phyloP scores from a whole-genome alignment of 768 basidiomycete genomes.

The Collybia nuda region DNA sequence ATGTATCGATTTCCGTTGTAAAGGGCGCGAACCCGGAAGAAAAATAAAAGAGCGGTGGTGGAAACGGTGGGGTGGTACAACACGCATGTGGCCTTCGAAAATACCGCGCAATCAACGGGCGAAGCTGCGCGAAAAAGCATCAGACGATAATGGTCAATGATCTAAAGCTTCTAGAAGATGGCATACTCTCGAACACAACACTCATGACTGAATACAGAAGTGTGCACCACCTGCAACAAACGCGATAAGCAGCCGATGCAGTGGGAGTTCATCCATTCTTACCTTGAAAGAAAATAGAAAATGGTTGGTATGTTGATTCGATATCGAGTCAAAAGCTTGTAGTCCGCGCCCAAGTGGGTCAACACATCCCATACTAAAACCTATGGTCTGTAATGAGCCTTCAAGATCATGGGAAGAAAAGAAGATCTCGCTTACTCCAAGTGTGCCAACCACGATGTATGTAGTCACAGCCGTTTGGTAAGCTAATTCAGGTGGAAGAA shows the following conservation, averaged over 20 bases:
- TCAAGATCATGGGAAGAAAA: neutral
- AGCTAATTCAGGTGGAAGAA: neutral
- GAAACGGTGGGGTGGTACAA: neutral
- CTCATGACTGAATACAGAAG: neutral
- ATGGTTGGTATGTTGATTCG: neutral
- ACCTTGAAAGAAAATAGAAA: constrained; percentile 6
- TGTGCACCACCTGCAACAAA: neutral
- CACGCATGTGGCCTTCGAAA: neutral
- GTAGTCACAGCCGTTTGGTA: neutral
- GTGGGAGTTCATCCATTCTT: too few species aligned
- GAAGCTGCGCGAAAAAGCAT: neutral
- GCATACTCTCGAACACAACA: constrained; percentile 1
- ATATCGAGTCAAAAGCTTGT: neutral
- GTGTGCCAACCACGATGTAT: neutral
- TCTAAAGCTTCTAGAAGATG: neutral
- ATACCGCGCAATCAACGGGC: neutral
- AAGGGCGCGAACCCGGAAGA: constrained; percentile 1
- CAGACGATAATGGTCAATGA: neutral
- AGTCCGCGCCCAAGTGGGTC: constrained; percentile 1
- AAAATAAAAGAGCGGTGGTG: neutral
- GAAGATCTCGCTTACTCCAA: neutral
- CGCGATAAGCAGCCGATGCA: too few species aligned
- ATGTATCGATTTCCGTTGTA: neutral
- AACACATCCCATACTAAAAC: constrained; percentile 5
- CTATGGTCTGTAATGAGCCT: neutral